Percentiles rank a stretch among this genome's conserved stretches.
Conservation (phyloP, 129 eudicot species). For the Helianthus annuus region DNA sequence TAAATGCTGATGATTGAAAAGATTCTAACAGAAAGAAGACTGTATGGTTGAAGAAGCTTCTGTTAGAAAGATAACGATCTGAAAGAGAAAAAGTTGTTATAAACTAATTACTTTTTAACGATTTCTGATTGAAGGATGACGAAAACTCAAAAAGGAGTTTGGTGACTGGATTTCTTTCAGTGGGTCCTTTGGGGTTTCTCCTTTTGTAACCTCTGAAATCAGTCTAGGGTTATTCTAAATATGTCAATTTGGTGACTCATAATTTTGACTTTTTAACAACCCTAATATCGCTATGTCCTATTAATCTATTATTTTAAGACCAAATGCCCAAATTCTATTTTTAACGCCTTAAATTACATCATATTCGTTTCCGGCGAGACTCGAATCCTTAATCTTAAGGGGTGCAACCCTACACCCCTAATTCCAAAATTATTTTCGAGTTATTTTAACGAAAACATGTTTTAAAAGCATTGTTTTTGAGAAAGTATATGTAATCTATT, state of each 20-base stretch:
- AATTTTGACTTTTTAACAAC: neutral
- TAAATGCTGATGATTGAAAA: constrained; percentile 17
- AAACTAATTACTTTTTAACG: constrained; percentile 12
- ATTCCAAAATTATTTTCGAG: neutral
- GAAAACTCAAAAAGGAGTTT: neutral
- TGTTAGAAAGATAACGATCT: constrained; percentile 23
- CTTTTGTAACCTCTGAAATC: neutral
- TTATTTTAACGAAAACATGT: neutral
- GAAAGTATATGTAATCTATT: too few species aligned
- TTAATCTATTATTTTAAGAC: too few species aligned
- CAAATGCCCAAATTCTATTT: too few species aligned
- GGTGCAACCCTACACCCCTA: neutral
- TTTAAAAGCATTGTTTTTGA: too few species aligned
- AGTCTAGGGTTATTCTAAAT: constrained; percentile 14
- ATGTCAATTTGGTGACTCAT: neutral
- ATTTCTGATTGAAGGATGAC: neutral
- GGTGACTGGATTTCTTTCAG: neutral
- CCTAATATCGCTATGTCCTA: too few species aligned
- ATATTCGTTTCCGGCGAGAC: too few species aligned
- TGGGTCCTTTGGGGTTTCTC: constrained; percentile 15
- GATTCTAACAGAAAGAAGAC: neutral
- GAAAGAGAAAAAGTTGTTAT: constrained; percentile 4
- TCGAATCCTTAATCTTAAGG: too few species aligned
- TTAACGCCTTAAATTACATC: too few species aligned
- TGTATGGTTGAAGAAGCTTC: constrained; percentile 31